Evolutionary conservation across 2,329 filamentous ascomycete genomes (phyloP), one percentile per base, ranked within the genome.

Genomic region (Aspergillus nomiae): DNA sequence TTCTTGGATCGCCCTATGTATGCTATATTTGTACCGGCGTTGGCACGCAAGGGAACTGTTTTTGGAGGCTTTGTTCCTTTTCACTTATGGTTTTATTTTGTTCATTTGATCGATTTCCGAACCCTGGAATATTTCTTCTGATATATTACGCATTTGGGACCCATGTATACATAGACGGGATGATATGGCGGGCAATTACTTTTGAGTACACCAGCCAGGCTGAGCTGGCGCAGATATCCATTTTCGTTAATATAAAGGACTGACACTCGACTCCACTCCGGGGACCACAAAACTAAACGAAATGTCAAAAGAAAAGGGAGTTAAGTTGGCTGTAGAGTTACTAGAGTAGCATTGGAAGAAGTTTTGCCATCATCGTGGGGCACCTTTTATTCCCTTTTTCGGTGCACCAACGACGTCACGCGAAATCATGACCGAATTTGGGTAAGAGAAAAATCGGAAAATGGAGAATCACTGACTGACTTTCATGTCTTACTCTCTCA

Each of bases 361-460:
- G 16, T 32, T 60, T 41, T 24, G 36, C 41, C 41, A 36, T 46
- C 50, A 30, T 43, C 57, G 58, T 60, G 58, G 58, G 58, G 48
- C 58, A 9, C 21, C 45, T 26, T 26, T 36, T 28, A 45, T 24
- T 54, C 51, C 30, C 51, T 19, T 34, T 24, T 54, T 24, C 51
- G 51, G 51, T 55, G 51, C 24, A 60, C 48, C 58, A 55, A 60
- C 60, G 60, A 60, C 58, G 58, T 61, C 60, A 61, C 60, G 58
- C n/a, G 32, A 55, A 55, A 36, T 55, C 51, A 55, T 38, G 51
- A 38, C 51, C 32, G 32, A 55, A 55, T 24, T 36, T 38, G 51
- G 45, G 45, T 26, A 55, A 55, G 30, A 54, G 32, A 54, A 38
- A 55, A 50, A 48, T 58, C 24, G 10, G 36, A 19, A 19, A 26